phyloP scores from a whole-genome alignment of 208 protist species.

The Trichomonas gallinae region DNA sequence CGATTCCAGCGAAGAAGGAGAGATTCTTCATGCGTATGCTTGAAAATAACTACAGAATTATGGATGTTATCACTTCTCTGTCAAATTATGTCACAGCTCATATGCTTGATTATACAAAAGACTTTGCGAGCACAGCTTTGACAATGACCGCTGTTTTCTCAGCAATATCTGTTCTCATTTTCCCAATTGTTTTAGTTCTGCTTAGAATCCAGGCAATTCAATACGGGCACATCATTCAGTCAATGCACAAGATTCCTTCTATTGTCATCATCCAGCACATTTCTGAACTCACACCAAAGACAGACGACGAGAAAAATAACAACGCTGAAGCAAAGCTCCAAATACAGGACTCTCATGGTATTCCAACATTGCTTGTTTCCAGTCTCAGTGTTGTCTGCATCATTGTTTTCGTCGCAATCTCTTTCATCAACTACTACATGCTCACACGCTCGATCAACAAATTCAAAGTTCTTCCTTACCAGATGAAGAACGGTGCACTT shows the following conservation, averaged over 20 bases:
- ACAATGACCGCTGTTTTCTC: background rate
- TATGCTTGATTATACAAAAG: background rate
- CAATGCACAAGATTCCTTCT: background rate
- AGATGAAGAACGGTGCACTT: background rate
- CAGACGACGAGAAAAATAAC: background rate
- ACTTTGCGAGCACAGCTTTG: background rate
- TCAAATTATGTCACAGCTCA: background rate
- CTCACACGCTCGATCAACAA: background rate
- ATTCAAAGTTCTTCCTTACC: background rate
- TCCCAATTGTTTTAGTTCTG: background rate
- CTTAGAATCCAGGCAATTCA: background rate
- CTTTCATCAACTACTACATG: background rate
- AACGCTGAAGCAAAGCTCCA: background rate
- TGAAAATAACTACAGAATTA: background rate
- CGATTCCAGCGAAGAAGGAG: background rate
- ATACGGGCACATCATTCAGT: background rate
- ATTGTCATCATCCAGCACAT: background rate
- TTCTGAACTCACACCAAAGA: background rate
- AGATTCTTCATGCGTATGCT: background rate
- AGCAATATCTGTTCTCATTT: background rate
- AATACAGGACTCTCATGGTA: background rate
- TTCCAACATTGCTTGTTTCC: background rate
- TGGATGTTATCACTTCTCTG: background rate
- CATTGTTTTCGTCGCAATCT: background rate
- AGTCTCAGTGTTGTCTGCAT: background rate